A percentile compares a stretch with the other conserved stretches of the same genome.
phyloP scores from a whole-genome alignment of 495 filamentous ascomycete genomes.

The Parathielavia appendiculata region DNA sequence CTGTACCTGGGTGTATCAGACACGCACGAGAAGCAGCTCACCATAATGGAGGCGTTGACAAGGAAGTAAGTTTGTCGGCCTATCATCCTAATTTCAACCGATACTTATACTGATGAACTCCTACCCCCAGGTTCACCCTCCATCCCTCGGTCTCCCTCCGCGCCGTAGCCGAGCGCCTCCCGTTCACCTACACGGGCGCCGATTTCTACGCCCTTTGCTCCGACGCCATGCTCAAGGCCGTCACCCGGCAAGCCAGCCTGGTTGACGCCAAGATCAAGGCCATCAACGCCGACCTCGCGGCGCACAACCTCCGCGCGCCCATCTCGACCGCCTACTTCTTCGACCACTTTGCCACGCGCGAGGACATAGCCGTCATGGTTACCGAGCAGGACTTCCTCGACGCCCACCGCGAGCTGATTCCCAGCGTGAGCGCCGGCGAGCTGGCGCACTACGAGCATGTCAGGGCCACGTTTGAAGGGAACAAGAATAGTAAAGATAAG shows the following conservation, averaged over 20 bases:
- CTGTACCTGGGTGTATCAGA: conserved; percentile 93
- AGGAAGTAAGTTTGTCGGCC: conserved; percentile 63
- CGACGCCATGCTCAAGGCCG: conserved; percentile 97
- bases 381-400: conserved; percentile 78
- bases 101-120: not conserved
- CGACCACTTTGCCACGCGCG: conserved; percentile 77
- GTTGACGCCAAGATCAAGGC: conserved; percentile 79
- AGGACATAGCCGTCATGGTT: conserved; percentile 81
- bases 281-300: conserved; percentile 44
- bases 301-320: conserved; percentile 13
- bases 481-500: conserved; percentile 41
- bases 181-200: conserved; percentile 95
- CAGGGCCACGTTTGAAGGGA: conserved; percentile 68
- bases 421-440: conserved; percentile 88
- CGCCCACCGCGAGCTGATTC: conserved; percentile 80
- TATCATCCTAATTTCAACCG: not conserved
- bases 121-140: conserved; percentile 63
- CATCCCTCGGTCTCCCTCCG: conserved; percentile 67
- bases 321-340: conserved; percentile 89
- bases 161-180: conserved; percentile 68
- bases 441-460: conserved; percentile 87
- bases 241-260: conserved; percentile 78
- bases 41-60: conserved; percentile 88
- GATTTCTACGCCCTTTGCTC: conserved; percentile 96
- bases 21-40: conserved; percentile 93